Evolutionary conservation across 2,329 filamentous ascomycete genomes (phyloP).

Genomic region (Ophiocordyceps camponoti-floridani): DNA sequence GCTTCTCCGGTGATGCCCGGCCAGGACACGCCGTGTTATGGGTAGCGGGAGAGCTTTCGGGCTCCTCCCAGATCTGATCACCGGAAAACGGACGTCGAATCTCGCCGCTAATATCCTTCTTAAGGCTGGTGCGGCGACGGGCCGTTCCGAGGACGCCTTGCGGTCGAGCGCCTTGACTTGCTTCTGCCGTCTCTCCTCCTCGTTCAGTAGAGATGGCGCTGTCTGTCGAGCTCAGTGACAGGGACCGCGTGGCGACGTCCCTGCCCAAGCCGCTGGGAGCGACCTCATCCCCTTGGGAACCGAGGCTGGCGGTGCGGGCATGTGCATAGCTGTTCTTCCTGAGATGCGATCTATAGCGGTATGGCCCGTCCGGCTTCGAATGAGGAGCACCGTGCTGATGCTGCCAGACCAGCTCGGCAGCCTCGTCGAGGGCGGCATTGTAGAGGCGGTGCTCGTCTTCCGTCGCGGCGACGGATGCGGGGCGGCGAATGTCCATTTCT

Average conservation of each 20-base stretch:
- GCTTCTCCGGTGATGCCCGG: slow-evolving; percentile 14
- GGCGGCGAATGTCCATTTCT: slow-evolving; percentile 43
- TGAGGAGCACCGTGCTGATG: slow-evolving; percentile 41
- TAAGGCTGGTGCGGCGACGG: slow-evolving; percentile 43
- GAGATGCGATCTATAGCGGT: slow-evolving; percentile 49
- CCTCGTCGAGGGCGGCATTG: slow-evolving; percentile 55
- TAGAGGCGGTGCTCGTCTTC: slow-evolving; percentile 47
- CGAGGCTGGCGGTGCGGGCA: slow-evolving; percentile 42
- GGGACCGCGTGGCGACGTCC: slow-evolving; percentile 23
- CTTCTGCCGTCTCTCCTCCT: slow-evolving; percentile 11
- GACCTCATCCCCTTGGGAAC: slow-evolving; percentile 25
- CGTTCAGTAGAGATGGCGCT: slow-evolving; percentile 19
- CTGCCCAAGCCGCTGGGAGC: slow-evolving; percentile 23
- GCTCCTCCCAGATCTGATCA: slow-evolving; percentile 82
- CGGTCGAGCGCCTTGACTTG: slow-evolving; percentile 11
- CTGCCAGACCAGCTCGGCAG: slow-evolving; percentile 61
- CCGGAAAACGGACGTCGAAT: slow-evolving; percentile 49
- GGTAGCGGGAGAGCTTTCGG: slow-evolving; percentile 25
- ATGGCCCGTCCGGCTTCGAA: slow-evolving; percentile 42
- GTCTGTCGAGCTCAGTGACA: slow-evolving; percentile 33
- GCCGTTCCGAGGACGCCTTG: slow-evolving; percentile 21
- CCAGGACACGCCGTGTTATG: slow-evolving; percentile 4
- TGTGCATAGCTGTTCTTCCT: slow-evolving; percentile 55
- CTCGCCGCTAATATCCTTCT: slow-evolving; percentile 54
- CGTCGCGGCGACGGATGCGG: slow-evolving; percentile 12